Percentiles rank a stretch among this genome's conserved stretches.
phyloP scores from a whole-genome alignment of 768 basidiomycete genomes.

The Lanmaoa rubissima region DNA sequence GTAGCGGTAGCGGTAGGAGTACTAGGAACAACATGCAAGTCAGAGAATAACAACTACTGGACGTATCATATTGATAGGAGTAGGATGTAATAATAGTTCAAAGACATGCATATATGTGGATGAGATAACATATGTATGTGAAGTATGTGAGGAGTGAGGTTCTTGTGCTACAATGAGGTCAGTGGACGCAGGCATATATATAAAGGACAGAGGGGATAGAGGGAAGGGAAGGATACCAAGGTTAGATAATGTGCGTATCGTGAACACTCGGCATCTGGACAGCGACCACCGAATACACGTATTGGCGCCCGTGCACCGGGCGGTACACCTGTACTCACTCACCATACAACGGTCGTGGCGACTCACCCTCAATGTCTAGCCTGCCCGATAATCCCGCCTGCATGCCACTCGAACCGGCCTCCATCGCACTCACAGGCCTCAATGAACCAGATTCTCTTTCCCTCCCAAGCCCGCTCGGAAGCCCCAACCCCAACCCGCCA shows the following conservation, averaged over 20 bases:
- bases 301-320: not conserved
- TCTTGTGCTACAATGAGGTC: slow-evolving; percentile 12
- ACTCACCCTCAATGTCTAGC: slow-evolving; percentile 34
- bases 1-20: not conserved
- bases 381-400: slow-evolving; percentile 39
- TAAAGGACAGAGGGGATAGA: not conserved
- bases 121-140: slow-evolving; percentile 9
- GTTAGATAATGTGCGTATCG: not conserved
- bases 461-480: slow-evolving; percentile 19
- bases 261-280: not conserved
- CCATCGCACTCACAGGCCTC: slow-evolving; percentile 29
- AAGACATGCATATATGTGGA: slow-evolving; percentile 3
- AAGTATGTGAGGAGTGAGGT: slow-evolving; percentile 6
- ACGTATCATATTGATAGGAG: not conserved
- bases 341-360: slow-evolving; percentile 7
- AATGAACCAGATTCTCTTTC: slow-evolving; percentile 31
- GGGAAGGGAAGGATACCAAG: not conserved
- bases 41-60: not conserved
- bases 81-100: not conserved
- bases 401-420: slow-evolving; percentile 21
- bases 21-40: not conserved
- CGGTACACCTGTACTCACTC: not conserved
- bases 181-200: not conserved
- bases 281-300: not conserved
- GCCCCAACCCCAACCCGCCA: slow-evolving; percentile 7